A percentile compares a stretch with the other conserved stretches of the same genome.
These are phyloP conservation scores for Pseudozyma pruni DNA, from an alignment of 1,284 basidiomycete genomes.

Conservation along the genomic window DNA sequence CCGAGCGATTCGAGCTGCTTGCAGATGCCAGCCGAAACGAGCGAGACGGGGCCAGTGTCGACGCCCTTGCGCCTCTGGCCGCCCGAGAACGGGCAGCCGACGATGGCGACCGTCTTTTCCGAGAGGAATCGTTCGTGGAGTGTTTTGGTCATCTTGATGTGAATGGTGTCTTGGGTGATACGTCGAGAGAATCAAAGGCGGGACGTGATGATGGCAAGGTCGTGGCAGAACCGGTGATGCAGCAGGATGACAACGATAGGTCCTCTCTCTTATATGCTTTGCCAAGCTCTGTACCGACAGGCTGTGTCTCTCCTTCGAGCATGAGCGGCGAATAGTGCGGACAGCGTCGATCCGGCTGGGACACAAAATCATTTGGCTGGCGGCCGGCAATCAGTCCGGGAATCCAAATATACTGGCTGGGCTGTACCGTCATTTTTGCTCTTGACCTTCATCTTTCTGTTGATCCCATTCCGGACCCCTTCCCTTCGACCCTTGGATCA, in stretches of 20 bases:
- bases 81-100: slow-evolving; percentile 65
- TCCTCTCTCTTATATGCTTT: slow-evolving; percentile 7
- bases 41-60: slow-evolving; percentile 61
- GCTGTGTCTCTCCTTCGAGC: background rate
- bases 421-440: slow-evolving; percentile 1
- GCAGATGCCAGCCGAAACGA: slow-evolving; percentile 59
- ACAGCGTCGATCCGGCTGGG: slow-evolving; percentile 16
- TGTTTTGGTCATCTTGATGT: slow-evolving; percentile 24
- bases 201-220: background rate
- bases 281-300: background rate
- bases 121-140: slow-evolving; percentile 48
- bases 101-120: slow-evolving; percentile 57
- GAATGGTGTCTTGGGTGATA: background rate
- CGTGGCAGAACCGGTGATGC: background rate
- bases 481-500: slow-evolving; percentile 1
- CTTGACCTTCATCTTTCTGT: background rate
- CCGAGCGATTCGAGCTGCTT: slow-evolving; percentile 73
- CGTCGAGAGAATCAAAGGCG: too few species aligned
- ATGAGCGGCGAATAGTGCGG: background rate
- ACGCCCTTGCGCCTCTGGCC: slow-evolving; percentile 64
- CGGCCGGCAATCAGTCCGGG: slow-evolving; percentile 39
- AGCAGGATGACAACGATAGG: background rate
- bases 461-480: background rate
- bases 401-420: slow-evolving; percentile 1
- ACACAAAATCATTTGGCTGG: background rate